phyloP scores from a whole-genome alignment of 78 protist genomes.

The Dictyostelium intermedium region DNA sequence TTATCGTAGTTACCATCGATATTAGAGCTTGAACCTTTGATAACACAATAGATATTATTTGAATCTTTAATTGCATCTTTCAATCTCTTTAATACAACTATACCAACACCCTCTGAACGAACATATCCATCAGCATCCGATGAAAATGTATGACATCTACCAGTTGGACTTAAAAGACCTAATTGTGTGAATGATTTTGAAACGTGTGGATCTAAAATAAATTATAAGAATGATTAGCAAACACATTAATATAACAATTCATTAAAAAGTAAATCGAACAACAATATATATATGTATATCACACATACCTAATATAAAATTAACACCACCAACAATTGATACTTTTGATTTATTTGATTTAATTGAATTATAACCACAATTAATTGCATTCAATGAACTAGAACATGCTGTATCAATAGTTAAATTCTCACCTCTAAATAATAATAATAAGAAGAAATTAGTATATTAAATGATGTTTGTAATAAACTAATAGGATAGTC shows the following conservation, averaged over 20 bases:
- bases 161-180: conserved; percentile 18
- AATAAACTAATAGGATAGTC: not conserved
- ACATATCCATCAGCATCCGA: not conserved
- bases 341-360: not conserved
- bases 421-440: conserved; percentile 71
- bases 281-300: not conserved
- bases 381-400: conserved; percentile 60
- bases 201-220: not conserved
- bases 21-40: not conserved
- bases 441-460: not conserved
- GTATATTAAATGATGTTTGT: too few relatives aligned
- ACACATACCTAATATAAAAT: conserved; percentile 2
- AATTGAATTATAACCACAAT: not conserved
- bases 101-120: not conserved
- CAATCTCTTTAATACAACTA: not conserved
- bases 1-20: not conserved
- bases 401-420: conserved; percentile 93
- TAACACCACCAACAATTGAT: conserved; percentile 1
- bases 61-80: not conserved
- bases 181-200: not conserved
- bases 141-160: not conserved
- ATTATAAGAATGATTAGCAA: too few relatives aligned
- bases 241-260: too few relatives aligned
- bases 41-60: not conserved
- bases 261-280: too few relatives aligned